These are phyloP conservation scores for Malus hybrid DNA, from an alignment of 331 rosid species.

Conservation along the genomic window DNA sequence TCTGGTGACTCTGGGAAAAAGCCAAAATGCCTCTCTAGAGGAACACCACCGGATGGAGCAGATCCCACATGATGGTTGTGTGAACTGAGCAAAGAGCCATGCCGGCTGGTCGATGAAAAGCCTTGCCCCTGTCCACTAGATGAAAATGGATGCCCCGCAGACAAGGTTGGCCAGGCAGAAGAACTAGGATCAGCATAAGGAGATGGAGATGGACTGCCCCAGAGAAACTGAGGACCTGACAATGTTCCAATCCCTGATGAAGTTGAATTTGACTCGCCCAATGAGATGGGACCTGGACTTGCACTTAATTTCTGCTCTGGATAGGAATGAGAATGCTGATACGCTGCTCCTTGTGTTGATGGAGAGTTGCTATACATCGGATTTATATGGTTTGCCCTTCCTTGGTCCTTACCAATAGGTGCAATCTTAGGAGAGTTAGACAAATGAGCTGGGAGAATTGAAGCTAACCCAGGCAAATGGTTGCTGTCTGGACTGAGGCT, in stretches of 20 bases:
- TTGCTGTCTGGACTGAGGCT: conserved; percentile 59
- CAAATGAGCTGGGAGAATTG: conserved; percentile 66
- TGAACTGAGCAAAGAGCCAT: conserved; percentile 53
- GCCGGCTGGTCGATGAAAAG: conserved; percentile 41
- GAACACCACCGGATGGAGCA: conserved; percentile 82
- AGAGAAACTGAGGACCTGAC: conserved; percentile 90
- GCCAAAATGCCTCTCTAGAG: conserved; percentile 66
- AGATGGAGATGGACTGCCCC: conserved; percentile 87
- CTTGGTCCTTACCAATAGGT: conserved; percentile 87
- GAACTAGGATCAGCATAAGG: conserved; percentile 58
- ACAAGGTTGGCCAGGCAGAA: conserved; percentile 63
- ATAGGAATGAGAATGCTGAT: conserved; percentile 62
- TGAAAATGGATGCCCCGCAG: conserved; percentile 53
- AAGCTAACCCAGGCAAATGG: conserved; percentile 74
- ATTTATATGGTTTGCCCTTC: conserved; percentile 44
- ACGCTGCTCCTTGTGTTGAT: conserved; percentile 47
- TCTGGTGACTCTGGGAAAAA: conserved; percentile 79
- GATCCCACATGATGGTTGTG: conserved; percentile 75
- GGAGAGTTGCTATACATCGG: conserved; percentile 38
- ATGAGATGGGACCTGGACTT: conserved; percentile 56
- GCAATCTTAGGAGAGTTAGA: conserved; percentile 67
- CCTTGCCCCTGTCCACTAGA: conserved; percentile 72
- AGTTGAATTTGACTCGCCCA: conserved; percentile 47
- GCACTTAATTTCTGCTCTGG: conserved; percentile 56
- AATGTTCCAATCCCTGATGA: conserved; percentile 68